These are phyloP conservation scores for Capsella rubella DNA, from an alignment of 441 rosid genomes.

Conservation along the genomic window DNA sequence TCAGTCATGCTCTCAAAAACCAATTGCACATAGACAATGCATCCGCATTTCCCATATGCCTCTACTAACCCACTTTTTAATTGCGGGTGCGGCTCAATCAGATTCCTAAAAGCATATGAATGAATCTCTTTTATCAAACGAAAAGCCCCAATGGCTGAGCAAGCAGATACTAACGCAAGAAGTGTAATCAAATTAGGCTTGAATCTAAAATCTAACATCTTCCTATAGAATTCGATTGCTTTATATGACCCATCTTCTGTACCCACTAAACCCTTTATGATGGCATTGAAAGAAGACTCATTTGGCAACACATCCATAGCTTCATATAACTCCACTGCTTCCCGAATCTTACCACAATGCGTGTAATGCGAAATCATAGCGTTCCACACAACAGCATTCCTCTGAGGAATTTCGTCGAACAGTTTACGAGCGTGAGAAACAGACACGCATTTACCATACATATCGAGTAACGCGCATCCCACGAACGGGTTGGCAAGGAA, in stretches of 20 bases:
- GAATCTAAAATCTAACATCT: conserved; percentile 50
- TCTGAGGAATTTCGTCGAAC: conserved; percentile 72
- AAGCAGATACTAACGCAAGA: conserved; percentile 65
- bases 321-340: conserved; percentile 51
- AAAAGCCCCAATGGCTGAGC: conserved; percentile 49
- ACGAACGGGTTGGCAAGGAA: conserved; percentile 58
- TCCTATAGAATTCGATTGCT: conserved; percentile 59
- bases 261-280: conserved; percentile 52
- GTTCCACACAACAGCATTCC: conserved; percentile 63
- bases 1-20: conserved; percentile 49
- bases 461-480: conserved; percentile 56
- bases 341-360: conserved; percentile 44
- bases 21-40: conserved; percentile 46
- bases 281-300: conserved; percentile 60
- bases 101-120: conserved; percentile 55
- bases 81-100: conserved; percentile 55
- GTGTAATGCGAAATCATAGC: conserved; percentile 61
- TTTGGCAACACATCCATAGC: conserved; percentile 59
- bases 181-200: conserved; percentile 66
- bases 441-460: conserved; percentile 62
- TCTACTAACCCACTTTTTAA: conserved; percentile 65
- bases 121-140: conserved; percentile 61
- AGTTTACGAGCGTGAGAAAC: conserved; percentile 53
- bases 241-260: conserved; percentile 53
- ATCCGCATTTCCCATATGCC: conserved; percentile 65